Percentiles rank a stretch among this genome's conserved stretches.
phyloP scores from a whole-genome alignment of 768 basidiomycete species.

The Boletus barrowsii region DNA sequence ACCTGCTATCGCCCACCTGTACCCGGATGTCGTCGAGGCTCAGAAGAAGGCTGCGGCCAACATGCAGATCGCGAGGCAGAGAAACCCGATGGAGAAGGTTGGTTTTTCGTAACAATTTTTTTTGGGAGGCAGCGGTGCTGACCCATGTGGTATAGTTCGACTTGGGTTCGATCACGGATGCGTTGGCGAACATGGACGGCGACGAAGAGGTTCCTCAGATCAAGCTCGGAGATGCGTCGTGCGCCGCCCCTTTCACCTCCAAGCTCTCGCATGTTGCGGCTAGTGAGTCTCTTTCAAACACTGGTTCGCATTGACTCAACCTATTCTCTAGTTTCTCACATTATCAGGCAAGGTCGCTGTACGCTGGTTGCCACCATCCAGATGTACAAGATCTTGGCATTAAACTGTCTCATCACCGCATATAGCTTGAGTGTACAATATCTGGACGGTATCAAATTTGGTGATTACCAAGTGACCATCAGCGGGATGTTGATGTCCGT shows the following conservation, averaged over 20 bases:
- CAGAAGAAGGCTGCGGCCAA: constrained; percentile 78
- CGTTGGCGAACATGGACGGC: constrained; percentile 89
- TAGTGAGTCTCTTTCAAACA: constrained; percentile 51
- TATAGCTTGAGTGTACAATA: constrained; percentile 97
- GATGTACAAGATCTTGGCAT: constrained; percentile 99
- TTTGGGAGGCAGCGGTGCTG: not conserved
- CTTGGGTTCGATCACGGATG: constrained; percentile 71
- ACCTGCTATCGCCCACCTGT: constrained; percentile 77
- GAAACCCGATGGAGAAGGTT: constrained; percentile 91
- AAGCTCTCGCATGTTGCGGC: constrained; percentile 97
- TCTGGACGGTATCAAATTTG: constrained; percentile 98
- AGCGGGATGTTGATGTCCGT: constrained; percentile 94
- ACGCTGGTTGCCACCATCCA: constrained; percentile 98
- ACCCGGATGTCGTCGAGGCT: constrained; percentile 88
- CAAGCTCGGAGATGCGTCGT: constrained; percentile 98
- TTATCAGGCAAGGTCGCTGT: constrained; percentile 97
- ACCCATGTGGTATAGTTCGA: constrained; percentile 58
- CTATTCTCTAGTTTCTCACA: constrained; percentile 74
- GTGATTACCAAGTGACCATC: constrained; percentile 97
- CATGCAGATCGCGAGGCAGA: constrained; percentile 61
- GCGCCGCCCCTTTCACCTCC: constrained; percentile 97
- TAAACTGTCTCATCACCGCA: constrained; percentile 98
- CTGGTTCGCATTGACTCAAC: not conserved
- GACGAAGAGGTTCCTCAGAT: constrained; percentile 96
- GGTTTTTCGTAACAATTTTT: constrained; percentile 12